Evolutionary conservation across 441 rosid genomes (phyloP).

Genomic region (Cnidoscolus chayamansa): DNA sequence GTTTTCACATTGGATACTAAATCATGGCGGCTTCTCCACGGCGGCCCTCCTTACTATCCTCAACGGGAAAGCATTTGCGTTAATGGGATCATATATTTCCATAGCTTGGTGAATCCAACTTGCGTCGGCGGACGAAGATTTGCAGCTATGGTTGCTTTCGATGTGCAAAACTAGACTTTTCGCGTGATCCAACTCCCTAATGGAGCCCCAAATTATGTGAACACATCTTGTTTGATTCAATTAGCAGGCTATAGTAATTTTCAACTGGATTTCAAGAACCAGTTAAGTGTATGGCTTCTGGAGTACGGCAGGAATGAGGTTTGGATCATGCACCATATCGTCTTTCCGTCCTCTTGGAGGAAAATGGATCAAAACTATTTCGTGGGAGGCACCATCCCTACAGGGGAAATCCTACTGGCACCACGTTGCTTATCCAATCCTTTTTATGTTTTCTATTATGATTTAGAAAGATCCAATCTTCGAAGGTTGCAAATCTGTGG

Average conservation of each 20-base stretch:
- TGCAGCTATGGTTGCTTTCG: constrained; percentile 10
- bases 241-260: constrained; percentile 16
- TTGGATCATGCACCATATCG: neutral
- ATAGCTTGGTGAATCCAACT: neutral
- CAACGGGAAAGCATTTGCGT: constrained; percentile 17
- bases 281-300: constrained; percentile 6
- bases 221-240: constrained; percentile 9
- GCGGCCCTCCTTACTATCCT: neutral
- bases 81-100: constrained; percentile 17
- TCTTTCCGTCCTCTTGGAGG: constrained; percentile 1
- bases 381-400: constrained; percentile 14
- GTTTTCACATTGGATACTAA: neutral
- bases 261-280: neutral
- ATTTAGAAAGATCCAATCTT: neutral
- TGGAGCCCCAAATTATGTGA: neutral
- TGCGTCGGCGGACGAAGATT: neutral
- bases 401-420: constrained; percentile 21
- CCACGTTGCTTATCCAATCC: constrained; percentile 5
- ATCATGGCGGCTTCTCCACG: neutral
- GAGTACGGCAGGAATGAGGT: neutral
- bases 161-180: constrained; percentile 10
- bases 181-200: neutral
- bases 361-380: neutral
- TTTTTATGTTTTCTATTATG: constrained; percentile 5
- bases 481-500: constrained; percentile 10